Conservation (phyloP, 208 protist genomes). For the Trypanosoma vivax region DNA sequence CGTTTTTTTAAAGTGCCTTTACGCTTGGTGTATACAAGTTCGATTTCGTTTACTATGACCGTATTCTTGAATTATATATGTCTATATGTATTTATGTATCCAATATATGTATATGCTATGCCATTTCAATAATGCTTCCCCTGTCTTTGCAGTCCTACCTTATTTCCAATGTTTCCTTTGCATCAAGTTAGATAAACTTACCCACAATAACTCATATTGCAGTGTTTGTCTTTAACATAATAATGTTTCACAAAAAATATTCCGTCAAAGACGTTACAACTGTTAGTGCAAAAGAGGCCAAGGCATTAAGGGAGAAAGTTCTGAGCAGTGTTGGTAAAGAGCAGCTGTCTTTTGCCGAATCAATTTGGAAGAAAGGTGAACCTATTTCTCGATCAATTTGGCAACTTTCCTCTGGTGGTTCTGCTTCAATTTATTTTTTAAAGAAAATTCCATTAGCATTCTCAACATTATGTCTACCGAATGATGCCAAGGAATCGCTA, state of each 20-base stretch:
- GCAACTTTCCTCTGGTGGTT: constrained; percentile 34
- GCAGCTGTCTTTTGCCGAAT: constrained; percentile 29
- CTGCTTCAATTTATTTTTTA: constrained; percentile 33
- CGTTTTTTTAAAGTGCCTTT: no score
- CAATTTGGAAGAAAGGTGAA: constrained; percentile 48
- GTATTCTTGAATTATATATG: no score
- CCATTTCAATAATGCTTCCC: no score
- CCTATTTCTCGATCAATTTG: constrained; percentile 28
- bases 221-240: background rate
- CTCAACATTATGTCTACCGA: constrained; percentile 25
- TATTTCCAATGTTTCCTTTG: constrained; percentile 17
- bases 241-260: constrained; percentile 70
- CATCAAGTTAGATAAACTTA: background rate
- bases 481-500: constrained; percentile 24
- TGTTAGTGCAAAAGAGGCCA: constrained; percentile 45
- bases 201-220: no score
- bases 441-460: constrained; percentile 57
- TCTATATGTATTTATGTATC: no score
- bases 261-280: constrained; percentile 33
- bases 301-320: constrained; percentile 37
- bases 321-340: constrained; percentile 30
- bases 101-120: no score
- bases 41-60: background rate
- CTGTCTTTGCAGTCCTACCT: background rate
- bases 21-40: constrained; percentile 2